Evolutionary conservation across 306 rosid species (phyloP), one percentile per base, ranked within the genome.

Genomic region (Vigna nakashimae): DNA sequence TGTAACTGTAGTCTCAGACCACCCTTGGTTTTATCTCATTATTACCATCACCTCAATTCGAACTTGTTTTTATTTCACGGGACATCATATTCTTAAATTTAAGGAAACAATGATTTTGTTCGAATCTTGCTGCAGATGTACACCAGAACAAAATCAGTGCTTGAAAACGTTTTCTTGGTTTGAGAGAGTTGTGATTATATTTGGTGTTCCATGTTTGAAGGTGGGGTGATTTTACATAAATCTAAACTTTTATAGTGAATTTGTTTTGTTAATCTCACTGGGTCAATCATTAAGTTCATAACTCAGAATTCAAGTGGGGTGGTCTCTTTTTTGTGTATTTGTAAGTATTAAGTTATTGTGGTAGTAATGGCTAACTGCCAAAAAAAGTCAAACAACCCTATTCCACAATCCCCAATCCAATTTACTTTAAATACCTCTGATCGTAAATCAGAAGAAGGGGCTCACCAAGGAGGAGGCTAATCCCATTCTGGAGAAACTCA

Each of bases 381-480:
- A 74, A 43, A 83, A 79, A 83, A 26, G 86, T 73, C 83, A 83
- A 79, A 79, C 77, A 78, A 79, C 63, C 74, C 69, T 51, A 51
- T 83, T 78, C 62, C 55, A 77, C 73, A 77, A 78, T 57, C 73
- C 38, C 17, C 50, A 70, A 73, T 67, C 48, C 56, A 59, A 73
- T 78, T 74, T 68, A 67, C 86, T 72, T 83, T 81, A 49, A 62
- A 73, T 49, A 49, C 79, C 53, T 77, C 73, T 60, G 69, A 59
- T 68, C 78, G 42, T 26, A 26, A 26, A 26, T 26, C 28, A 26
- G 68, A 86, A 86, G 81, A 86, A 86, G 59, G 87, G 89, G 0
- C 24, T 86, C 42, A 72, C 85, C 1, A 86, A 83, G 81, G 89
- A 83, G 2, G 89, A 86, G 57, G 89, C 81, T 12, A 26, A 50